These are phyloP conservation scores for Wickerhamomyces sydowiorum DNA, from an alignment of 805 yeast genomes.

Conservation along the genomic window DNA sequence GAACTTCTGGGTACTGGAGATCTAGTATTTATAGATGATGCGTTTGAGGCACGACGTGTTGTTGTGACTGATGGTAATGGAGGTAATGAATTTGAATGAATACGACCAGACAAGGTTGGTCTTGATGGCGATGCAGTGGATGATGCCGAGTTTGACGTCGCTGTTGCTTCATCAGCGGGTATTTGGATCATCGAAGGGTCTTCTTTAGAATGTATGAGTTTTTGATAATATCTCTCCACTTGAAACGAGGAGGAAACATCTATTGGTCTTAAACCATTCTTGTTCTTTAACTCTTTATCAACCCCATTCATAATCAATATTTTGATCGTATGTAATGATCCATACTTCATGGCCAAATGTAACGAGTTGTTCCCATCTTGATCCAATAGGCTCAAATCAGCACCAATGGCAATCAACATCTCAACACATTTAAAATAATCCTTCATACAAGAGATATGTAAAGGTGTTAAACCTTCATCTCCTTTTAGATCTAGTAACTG, in stretches of 20 bases:
- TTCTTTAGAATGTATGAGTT: conserved; percentile 18
- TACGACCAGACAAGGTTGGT: conserved; percentile 2
- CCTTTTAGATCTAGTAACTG: conserved; percentile 44
- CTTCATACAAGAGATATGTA: conserved; percentile 59
- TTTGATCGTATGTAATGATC: conserved; percentile 51
- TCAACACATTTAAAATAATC: conserved; percentile 61
- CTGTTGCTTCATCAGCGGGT: background rate
- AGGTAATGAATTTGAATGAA: conserved; percentile 24
- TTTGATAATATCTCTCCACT: conserved; percentile 36
- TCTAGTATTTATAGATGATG: conserved; percentile 15
- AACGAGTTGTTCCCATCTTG: conserved; percentile 74
- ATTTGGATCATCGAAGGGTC: background rate
- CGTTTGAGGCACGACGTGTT: conserved; percentile 20
- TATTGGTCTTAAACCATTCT: conserved; percentile 58
- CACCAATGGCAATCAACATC: conserved; percentile 66
- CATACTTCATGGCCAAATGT: conserved; percentile 75
- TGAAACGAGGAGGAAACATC: conserved; percentile 55
- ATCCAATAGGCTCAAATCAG: conserved; percentile 70
- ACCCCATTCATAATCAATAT: conserved; percentile 45
- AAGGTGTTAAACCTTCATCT: conserved; percentile 48
- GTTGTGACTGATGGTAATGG: conserved; percentile 29
- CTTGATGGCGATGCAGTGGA: background rate
- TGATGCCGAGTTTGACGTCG: background rate
- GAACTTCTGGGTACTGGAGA: conserved; percentile 22
- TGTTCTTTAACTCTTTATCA: conserved; percentile 43